Base-by-base conservation (phyloP, 1,139 yeast species). In the Geotrichum candidum region DNA sequence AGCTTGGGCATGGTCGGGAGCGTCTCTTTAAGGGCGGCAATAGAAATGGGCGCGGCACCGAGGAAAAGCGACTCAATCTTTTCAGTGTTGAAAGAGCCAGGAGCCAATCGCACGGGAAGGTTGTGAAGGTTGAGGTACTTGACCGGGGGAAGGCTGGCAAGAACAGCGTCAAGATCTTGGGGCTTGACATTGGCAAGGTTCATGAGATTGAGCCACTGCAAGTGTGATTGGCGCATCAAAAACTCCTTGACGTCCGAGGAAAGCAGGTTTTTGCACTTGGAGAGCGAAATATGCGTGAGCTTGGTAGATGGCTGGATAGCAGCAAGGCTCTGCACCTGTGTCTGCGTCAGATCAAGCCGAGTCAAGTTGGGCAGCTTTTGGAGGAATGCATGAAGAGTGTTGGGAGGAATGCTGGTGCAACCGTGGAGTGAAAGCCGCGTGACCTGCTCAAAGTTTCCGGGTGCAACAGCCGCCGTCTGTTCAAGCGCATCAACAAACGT, bases 351-450 rank as follows among this genome's bases (percentile, higher is more conserved):
- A 72, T 91, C 98, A 48, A 91, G 78, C 65, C 91, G 82, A 64
- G 84, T 82, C 58, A 91, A 74, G 66, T 82, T 81, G 22, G 82
- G 80, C 53, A 89, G 77, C 62, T 79, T 79, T 4, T 86, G 84
- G 52, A 92, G 76, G 2, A 90, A 72, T 64, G 80, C 82, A 54
- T 78, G 80, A 65, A 88, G 83, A 0, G 81, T 80, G 18, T 78
- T 79, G 1, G 83, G 74, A 2, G 90, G 81, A 56, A 92, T 77
- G 65, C 89, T 90, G 2, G 96, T 86, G 73, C 98, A 91, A 69
- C 90, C 97, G 74, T 91, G 96, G 70, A 91, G 84, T 0, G 96
- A 89, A 15, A 91, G 72, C 65, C 88, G 85, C 71, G 74, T 79
- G 64, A 75, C 73, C 48, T 75, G 73, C 50, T 75, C 73, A 31